A percentile compares a stretch with the other conserved stretches of the same genome.
These are phyloP conservation scores for Metschnikowia continentalis DNA, from an alignment of 805 yeast genomes.

Conservation along the genomic window DNA sequence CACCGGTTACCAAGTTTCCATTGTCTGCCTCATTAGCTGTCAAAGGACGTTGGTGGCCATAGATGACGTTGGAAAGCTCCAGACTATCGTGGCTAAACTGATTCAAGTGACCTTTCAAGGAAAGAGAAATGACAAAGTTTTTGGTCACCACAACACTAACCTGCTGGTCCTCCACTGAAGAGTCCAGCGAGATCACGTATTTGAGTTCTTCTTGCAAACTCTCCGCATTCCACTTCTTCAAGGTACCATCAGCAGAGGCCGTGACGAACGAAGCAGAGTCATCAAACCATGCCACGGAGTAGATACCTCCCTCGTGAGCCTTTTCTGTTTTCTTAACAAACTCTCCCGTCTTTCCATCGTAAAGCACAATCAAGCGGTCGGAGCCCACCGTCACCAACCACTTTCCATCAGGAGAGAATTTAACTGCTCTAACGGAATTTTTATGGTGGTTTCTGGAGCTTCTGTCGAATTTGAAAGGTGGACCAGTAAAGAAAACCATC, in stretches of 20 bases:
- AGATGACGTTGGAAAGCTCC: constrained; percentile 32
- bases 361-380: constrained; percentile 71
- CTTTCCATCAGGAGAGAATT: constrained; percentile 78
- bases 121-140: constrained; percentile 58
- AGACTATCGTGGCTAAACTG: constrained; percentile 42
- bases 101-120: constrained; percentile 68
- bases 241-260: constrained; percentile 74
- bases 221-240: constrained; percentile 61
- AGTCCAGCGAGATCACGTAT: constrained; percentile 38
- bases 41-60: constrained; percentile 84
- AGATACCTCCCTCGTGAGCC: constrained; percentile 78
- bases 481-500: constrained; percentile 81
- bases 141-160: constrained; percentile 74
- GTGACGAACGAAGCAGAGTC: constrained; percentile 62
- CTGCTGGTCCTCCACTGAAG: constrained; percentile 58
- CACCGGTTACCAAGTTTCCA: constrained; percentile 54
- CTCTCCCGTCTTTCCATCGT: constrained; percentile 88
- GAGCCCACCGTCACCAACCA: constrained; percentile 77
- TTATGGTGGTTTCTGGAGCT: constrained; percentile 72
- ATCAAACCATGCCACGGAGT: constrained; percentile 65
- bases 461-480: constrained; percentile 83
- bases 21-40: constrained; percentile 47
- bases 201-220: constrained; percentile 34
- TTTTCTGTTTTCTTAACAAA: constrained; percentile 46
- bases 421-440: constrained; percentile 76